Conservation (phyloP, 2,329 filamentous ascomycete genomes). For the Cryphonectria naterciae region DNA sequence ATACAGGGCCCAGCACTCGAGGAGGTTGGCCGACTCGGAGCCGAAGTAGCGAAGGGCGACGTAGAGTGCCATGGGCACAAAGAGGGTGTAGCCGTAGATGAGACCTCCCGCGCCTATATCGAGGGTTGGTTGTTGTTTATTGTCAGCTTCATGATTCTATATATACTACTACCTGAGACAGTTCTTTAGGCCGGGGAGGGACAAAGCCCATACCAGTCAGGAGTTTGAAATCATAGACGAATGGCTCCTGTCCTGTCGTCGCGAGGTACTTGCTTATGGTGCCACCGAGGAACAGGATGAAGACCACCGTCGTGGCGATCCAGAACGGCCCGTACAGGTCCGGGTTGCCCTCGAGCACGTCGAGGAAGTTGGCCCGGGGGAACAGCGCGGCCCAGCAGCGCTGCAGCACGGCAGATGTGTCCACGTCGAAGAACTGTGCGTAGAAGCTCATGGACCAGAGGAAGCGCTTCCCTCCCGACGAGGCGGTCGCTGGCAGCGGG, state of each 20-base stretch:
- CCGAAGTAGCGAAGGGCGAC: conserved; percentile 92
- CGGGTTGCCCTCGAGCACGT: conserved; percentile 94
- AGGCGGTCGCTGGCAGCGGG: conserved; percentile 60
- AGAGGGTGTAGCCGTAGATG: conserved; percentile 91
- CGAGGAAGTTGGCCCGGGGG: conserved; percentile 92
- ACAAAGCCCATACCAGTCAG: conserved; percentile 68
- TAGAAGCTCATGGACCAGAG: conserved; percentile 95
- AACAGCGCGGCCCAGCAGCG: conserved; percentile 89
- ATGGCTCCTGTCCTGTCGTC: conserved; percentile 68
- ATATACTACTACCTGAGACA: too few relatives aligned
- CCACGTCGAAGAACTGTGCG: conserved; percentile 97
- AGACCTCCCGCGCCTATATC: conserved; percentile 77
- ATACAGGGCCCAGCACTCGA: conserved; percentile 95
- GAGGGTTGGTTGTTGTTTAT: neutral
- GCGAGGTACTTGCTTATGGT: conserved; percentile 92
- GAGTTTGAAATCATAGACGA: conserved; percentile 89
- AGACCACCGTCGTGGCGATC: conserved; percentile 96
- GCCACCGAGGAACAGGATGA: conserved; percentile 93
- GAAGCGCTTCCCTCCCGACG: conserved; percentile 71
- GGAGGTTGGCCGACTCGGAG: conserved; percentile 86
- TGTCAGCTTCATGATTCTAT: neutral
- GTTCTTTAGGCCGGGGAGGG: too few relatives aligned
- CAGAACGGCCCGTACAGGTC: conserved; percentile 97
- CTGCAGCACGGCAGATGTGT: conserved; percentile 84
- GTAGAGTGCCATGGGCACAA: conserved; percentile 86